Base-by-base conservation (phyloP, 2,329 filamentous ascomycete species). In the Ceratocystis lukuohia region DNA sequence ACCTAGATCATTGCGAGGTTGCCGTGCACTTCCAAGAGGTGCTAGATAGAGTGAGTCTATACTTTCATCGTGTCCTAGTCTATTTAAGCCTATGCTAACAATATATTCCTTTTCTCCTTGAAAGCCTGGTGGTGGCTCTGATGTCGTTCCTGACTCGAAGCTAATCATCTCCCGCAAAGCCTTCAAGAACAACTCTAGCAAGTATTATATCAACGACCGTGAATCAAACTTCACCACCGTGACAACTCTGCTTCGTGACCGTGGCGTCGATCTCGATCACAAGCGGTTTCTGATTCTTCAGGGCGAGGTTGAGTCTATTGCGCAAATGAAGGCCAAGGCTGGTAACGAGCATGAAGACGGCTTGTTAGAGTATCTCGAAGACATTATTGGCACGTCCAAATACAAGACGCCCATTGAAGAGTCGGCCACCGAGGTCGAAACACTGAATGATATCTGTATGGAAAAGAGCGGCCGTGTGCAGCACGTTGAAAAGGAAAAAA, bases 301-400 rank as follows among this genome's bases (percentile, higher is more conserved):
- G 75, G 94, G 94, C 73, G 94, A 99, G 75, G 94, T 99, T 68
- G 94, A 99, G 75, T 96, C 93, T 0, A 99, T 99, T 73, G 93
- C 94, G 5, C 94, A 97, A 76, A 99, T 99, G 94, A 99, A 99
- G 76, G 82, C 95, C 20, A 99, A 99, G 75, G 94, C 95, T 3
- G 87, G 83, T 53, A 93, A 90, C 71, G 94, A 99, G 74, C 93
- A 97, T 73, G 94, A 99, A 69, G 94, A 99, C 72, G 94, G 94
- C 12, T 82, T 99, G 2, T 81, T 99, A 20, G 94, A 99, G 75
- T 99, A 99, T 70, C 84, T 99, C 0, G 94, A 99, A 75, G 94
- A 99, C 72, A 99, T 99, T 69, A 97, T 99, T 71, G 94, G 95
- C 69, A 99, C 94, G 0, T 97, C 94, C 5, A 96, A 96, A 74